phyloP scores from a whole-genome alignment of 805 yeast species.

The Kazachstania psychrophila region DNA sequence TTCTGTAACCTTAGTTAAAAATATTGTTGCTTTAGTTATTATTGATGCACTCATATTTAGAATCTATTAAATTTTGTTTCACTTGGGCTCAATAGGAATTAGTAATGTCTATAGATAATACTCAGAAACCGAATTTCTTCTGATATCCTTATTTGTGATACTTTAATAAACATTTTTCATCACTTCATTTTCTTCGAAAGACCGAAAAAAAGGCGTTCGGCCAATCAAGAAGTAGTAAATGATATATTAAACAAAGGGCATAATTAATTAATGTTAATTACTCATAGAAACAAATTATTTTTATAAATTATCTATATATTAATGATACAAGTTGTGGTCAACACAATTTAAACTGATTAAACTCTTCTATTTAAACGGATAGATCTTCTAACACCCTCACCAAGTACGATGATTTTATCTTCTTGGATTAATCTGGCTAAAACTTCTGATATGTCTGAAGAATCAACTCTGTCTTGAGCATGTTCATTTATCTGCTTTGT shows the following conservation, averaged over 20 bases:
- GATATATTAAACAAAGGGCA: too few relatives aligned
- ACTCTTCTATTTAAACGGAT: constrained; percentile 34
- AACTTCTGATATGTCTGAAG: constrained; percentile 58
- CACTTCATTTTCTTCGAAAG: neutral
- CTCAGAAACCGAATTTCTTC: too few relatives aligned
- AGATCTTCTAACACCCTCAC: constrained; percentile 63
- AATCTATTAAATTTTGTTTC: too few relatives aligned
- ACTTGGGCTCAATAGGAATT: too few relatives aligned
- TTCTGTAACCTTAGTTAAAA: constrained; percentile 43
- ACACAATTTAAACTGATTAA: constrained; percentile 4
- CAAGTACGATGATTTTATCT: constrained; percentile 56
- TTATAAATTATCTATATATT: too few relatives aligned
- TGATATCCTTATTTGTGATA: neutral
- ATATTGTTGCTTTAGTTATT: constrained; percentile 19
- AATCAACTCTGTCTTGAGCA: constrained; percentile 53
- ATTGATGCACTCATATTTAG: too few relatives aligned
- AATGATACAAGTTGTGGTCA: too few relatives aligned
- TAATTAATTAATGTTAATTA: too few relatives aligned
- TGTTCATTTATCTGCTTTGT: constrained; percentile 52
- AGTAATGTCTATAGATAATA: too few relatives aligned
- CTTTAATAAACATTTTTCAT: neutral
- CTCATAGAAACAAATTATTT: too few relatives aligned
- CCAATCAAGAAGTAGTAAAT: constrained; percentile 2
- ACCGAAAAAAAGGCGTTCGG: neutral
- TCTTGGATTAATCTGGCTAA: constrained; percentile 62